Evolutionary conservation across 1,139 yeast genomes (phyloP), one percentile per base, ranked within the genome.

Genomic region (Geotrichum histeridarum): DNA sequence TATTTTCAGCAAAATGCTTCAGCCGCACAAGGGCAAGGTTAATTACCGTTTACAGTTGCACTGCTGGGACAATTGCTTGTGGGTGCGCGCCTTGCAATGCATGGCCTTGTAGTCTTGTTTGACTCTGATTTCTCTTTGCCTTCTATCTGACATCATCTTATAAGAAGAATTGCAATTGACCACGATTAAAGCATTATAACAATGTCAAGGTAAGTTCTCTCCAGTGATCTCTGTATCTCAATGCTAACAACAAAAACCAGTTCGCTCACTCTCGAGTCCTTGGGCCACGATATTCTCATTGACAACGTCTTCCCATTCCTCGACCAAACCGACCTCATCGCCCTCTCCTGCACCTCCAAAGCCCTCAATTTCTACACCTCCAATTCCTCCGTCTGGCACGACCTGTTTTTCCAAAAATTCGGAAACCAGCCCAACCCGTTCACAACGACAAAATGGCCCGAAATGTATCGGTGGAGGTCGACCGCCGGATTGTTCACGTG

Each of bases 401-500:
- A 61, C 53, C 57, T 66, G 37, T 67, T 60, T 52, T 54, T 50
- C 42, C 57, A 59, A 33, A 57, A 63, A 9, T 67, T 66, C 57
- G 67, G 67, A 14, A 41, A 47, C 17, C 65, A 62, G 50, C 65
- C 65, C 12, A 59, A 58, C 50, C 65, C 62, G 8, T 58, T 58
- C 51, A 58, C 64, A 2, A 56, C 55, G 8, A 53, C 47, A 49
- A 72, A 77, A 57, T 83, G 87, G 87, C 75, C 74, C 4, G 74
- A 74, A 41, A 64, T 81, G 51, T 83, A 78, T 64, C 63, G 73
- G 14, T 58, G 74, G 47, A 69, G 88, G 46, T 64, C 75, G 1
- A 62, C 63, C 36, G 65, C 73, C 1, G 79, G 80, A 4, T 61
- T 86, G 3, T 79, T 73, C 60, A 81, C 88, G 0, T 84, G 94